Conservation (phyloP, 257 asterid species). For the Nicotiana attenuata region DNA sequence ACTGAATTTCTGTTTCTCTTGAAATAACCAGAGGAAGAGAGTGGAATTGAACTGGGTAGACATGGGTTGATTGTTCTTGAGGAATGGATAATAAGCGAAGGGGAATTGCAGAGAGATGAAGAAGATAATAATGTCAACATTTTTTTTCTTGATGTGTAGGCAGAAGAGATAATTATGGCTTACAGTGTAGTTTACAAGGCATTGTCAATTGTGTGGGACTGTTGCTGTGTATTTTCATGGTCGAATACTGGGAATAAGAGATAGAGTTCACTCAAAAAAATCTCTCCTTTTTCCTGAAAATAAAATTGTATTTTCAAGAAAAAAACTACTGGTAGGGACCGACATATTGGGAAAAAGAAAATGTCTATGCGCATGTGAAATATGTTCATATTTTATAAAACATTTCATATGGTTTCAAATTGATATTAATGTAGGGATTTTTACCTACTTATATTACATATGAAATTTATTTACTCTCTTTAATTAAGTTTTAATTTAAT, state of each 20-base stretch:
- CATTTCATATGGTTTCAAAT: too few relatives aligned
- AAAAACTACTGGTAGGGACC: too few relatives aligned
- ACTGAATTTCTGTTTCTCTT: slow-evolving; percentile 17
- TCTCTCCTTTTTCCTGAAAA: background rate
- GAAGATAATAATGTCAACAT: slow-evolving; percentile 23
- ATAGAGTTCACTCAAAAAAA: background rate
- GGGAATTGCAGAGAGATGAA: slow-evolving; percentile 19
- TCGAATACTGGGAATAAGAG: background rate
- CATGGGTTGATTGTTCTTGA: slow-evolving; percentile 20
- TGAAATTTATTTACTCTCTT: too few relatives aligned
- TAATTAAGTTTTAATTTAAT: too few relatives aligned
- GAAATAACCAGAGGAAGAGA: slow-evolving; percentile 11
- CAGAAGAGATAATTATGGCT: background rate
- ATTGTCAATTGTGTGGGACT: background rate
- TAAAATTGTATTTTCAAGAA: too few relatives aligned
- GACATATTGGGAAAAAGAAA: too few relatives aligned
- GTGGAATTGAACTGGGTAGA: slow-evolving; percentile 18
- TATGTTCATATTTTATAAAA: too few relatives aligned
- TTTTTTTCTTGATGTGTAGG: background rate
- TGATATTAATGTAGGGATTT: too few relatives aligned
- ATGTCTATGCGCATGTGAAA: too few relatives aligned
- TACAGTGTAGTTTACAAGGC: background rate
- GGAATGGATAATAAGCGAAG: slow-evolving; percentile 12
- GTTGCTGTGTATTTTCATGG: background rate
- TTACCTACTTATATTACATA: too few relatives aligned